Evolutionary conservation across 1,284 basidiomycete species (phyloP).

Genomic region (Irpex sp.): DNA sequence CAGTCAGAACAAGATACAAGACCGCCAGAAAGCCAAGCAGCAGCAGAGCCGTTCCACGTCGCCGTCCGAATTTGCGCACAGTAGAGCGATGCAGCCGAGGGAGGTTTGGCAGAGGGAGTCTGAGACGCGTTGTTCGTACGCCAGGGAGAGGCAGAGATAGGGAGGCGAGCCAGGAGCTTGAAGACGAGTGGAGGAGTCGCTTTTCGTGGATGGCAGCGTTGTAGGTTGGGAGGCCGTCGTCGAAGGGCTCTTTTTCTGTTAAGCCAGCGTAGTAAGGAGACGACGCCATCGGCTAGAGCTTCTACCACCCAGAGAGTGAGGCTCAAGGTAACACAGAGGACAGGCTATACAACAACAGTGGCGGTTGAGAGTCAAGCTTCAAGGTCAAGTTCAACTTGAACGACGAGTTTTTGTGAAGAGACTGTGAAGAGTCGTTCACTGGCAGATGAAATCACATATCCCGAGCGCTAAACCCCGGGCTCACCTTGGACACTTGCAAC

Average conservation of each 20-base stretch:
- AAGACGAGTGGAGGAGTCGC: slow-evolving; percentile 41
- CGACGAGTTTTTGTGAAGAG: no score
- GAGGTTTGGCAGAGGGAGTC: slow-evolving; percentile 62
- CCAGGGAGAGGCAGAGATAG: slow-evolving; percentile 60
- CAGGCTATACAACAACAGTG: neutral
- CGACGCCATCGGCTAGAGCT: slow-evolving; percentile 37
- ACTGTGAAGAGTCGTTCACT: no score
- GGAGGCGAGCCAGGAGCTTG: slow-evolving; percentile 51
- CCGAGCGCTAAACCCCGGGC: no score
- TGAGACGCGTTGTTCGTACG: slow-evolving; percentile 48
- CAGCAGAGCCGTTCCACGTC: slow-evolving; percentile 47
- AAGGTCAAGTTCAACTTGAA: neutral
- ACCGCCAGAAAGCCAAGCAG: slow-evolving; percentile 46
- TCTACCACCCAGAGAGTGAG: neutral
- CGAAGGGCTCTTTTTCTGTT: slow-evolving; percentile 45
- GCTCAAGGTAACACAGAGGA: neutral
- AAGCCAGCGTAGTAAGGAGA: slow-evolving; percentile 44
- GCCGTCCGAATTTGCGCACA: slow-evolving; percentile 55
- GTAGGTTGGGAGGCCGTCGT: slow-evolving; percentile 53
- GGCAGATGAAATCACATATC: no score
- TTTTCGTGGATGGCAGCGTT: slow-evolving; percentile 65
- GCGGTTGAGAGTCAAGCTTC: neutral
- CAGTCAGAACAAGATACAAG: slow-evolving; percentile 52
- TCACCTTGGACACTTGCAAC: neutral
- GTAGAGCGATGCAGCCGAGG: slow-evolving; percentile 55